Conservation (phyloP, 768 basidiomycete species). For the Leccinum truebloodii region DNA sequence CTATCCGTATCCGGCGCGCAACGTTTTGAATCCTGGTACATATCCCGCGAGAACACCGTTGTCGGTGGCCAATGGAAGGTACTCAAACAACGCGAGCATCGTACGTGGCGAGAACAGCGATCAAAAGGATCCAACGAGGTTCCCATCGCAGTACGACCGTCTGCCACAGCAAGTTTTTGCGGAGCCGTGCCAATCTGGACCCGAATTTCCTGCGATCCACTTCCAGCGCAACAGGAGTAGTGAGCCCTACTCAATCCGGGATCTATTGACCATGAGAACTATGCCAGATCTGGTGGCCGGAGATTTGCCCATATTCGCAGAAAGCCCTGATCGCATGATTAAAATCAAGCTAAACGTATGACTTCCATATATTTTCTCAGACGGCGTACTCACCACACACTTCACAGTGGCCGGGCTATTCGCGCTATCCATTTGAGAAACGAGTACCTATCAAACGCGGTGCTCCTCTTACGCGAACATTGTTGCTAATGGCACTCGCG, state of each 20-base stretch:
- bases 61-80: conserved; percentile 11
- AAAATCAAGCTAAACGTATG: conserved; percentile 39
- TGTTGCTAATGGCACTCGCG: conserved; percentile 34
- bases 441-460: conserved; percentile 37
- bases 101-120: conserved; percentile 3
- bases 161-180: conserved; percentile 24
- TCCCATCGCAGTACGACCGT: conserved; percentile 10
- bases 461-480: conserved; percentile 30
- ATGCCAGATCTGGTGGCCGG: conserved; percentile 28
- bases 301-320: conserved; percentile 22
- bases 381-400: background rate
- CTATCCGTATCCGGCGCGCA: conserved; percentile 34
- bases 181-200: conserved; percentile 21
- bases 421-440: conserved; percentile 37
- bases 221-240: conserved; percentile 31
- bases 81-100: background rate
- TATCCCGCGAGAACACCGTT: conserved; percentile 13
- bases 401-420: conserved; percentile 52
- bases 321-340: conserved; percentile 30
- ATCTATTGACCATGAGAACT: conserved; percentile 23
- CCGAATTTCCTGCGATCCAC: conserved; percentile 29
- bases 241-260: conserved; percentile 30
- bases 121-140: conserved; percentile 1
- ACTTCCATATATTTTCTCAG: background rate
- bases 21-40: conserved; percentile 27